Percentiles rank a stretch among this genome's conserved stretches.
Conservation (phyloP, 2,329 filamentous ascomycete genomes). For the Colletotrichum filicis region DNA sequence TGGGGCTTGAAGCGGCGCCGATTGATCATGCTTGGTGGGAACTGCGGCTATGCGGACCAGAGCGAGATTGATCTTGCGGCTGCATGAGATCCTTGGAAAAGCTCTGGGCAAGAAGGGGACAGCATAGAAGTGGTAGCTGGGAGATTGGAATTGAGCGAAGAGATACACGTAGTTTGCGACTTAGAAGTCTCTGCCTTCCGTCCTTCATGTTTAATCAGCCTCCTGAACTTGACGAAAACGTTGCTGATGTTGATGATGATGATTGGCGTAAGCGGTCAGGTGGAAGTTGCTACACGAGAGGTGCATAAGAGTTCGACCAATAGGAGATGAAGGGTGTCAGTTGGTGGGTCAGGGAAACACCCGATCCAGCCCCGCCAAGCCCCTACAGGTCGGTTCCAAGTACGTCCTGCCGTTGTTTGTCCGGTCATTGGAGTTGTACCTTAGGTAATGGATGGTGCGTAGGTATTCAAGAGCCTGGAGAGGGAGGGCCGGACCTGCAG, state of each 20-base stretch:
- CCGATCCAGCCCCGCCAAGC: neutral
- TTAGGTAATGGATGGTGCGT: too few species aligned
- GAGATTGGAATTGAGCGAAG: neutral
- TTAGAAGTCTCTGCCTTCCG: neutral
- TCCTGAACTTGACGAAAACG: slow-evolving; percentile 1
- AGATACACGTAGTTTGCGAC: neutral
- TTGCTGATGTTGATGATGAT: slow-evolving; percentile 18
- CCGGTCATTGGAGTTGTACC: neutral
- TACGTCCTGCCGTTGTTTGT: neutral
- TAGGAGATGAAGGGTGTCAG: slow-evolving; percentile 20
- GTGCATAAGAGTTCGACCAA: slow-evolving; percentile 36
- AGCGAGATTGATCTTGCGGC: slow-evolving; percentile 17
- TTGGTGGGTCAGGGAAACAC: neutral
- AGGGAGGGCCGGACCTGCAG: too few species aligned
- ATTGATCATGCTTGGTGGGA: slow-evolving; percentile 31
- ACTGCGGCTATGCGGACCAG: slow-evolving; percentile 11
- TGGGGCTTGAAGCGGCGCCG: slow-evolving; percentile 22
- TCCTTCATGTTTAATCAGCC: slow-evolving; percentile 2
- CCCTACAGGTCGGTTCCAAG: neutral
- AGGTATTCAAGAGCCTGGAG: neutral
- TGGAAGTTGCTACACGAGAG: slow-evolving; percentile 38
- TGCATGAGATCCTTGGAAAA: slow-evolving; percentile 18
- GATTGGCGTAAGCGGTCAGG: slow-evolving; percentile 15
- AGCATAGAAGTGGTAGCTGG: neutral
- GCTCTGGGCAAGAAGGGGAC: neutral